phyloP scores from a whole-genome alignment of 2,329 filamentous ascomycete species.

The Elsinoe batatas region DNA sequence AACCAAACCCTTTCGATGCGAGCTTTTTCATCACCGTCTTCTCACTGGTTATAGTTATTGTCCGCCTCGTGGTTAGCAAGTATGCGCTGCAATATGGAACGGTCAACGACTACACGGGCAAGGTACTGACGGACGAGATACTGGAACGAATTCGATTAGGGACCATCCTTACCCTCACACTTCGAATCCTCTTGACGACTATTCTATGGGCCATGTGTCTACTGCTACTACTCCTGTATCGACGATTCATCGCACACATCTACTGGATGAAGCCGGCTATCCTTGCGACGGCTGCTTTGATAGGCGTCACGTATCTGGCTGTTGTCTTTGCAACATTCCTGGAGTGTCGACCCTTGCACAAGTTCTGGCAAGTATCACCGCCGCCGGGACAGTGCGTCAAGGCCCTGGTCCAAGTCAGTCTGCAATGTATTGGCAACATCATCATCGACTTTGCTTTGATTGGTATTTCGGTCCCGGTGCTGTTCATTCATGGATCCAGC shows the following conservation, averaged over 20 bases:
- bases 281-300: conserved; percentile 19
- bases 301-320: conserved; percentile 24
- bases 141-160: neutral
- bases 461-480: conserved; percentile 18
- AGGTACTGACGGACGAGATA: neutral
- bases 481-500: conserved; percentile 12
- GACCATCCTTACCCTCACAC: neutral
- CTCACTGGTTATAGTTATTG: neutral
- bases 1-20: conserved; percentile 1
- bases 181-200: conserved; percentile 7
- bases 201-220: conserved; percentile 5
- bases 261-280: conserved; percentile 11
- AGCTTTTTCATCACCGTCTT: conserved; percentile 11
- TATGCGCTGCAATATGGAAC: conserved; percentile 3
- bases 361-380: conserved; percentile 22
- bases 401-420: conserved; percentile 27
- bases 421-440: conserved; percentile 29
- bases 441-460: conserved; percentile 22
- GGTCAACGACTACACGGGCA: neutral
- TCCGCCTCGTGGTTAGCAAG: neutral
- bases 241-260: conserved; percentile 6
- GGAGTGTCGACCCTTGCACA: conserved; percentile 29
- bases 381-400: conserved; percentile 21
- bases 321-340: conserved; percentile 29
- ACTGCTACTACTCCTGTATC: conserved; percentile 5